phyloP scores from a whole-genome alignment of 2,329 filamentous ascomycete genomes.

The Xylaria sp. region DNA sequence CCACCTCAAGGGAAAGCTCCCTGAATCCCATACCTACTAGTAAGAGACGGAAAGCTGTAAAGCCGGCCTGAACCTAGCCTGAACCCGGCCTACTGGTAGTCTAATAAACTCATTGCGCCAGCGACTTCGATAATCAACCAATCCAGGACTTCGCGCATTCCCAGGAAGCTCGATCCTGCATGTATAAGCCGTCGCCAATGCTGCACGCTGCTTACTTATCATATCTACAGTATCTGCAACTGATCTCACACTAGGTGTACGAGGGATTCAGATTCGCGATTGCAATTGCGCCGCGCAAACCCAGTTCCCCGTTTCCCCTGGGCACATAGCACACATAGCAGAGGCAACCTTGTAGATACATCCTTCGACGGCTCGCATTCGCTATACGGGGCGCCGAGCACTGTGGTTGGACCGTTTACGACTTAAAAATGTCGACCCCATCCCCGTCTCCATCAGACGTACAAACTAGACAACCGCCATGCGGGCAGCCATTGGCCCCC shows the following conservation, averaged over 20 bases:
- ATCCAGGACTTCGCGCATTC: constrained; percentile 1
- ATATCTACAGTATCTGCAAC: constrained; percentile 1
- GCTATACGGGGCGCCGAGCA: constrained; percentile 30
- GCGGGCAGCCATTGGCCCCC: constrained; percentile 39
- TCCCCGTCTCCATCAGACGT: constrained; percentile 39
- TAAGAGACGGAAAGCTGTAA: not conserved
- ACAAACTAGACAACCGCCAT: constrained; percentile 40
- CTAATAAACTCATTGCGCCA: not conserved
- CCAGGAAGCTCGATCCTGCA: constrained; percentile 5
- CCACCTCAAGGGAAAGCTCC: not conserved
- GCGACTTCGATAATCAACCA: not conserved
- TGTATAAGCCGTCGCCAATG: not conserved
- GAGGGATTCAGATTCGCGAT: constrained; percentile 22
- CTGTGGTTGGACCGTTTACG: constrained; percentile 59
- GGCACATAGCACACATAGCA: constrained; percentile 8
- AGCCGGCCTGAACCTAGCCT: not conserved
- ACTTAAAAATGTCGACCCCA: constrained; percentile 42
- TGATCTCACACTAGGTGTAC: constrained; percentile 13
- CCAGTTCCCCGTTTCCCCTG: not conserved
- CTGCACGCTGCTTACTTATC: not conserved
- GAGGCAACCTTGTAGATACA: constrained; percentile 17
- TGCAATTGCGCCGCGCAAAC: constrained; percentile 25
- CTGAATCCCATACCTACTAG: too few relatives aligned
- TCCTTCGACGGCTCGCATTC: constrained; percentile 24
- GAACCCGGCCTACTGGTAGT: constrained; percentile 9